Base-by-base conservation (phyloP, 768 basidiomycete genomes). In the Rubroboletus satanas region DNA sequence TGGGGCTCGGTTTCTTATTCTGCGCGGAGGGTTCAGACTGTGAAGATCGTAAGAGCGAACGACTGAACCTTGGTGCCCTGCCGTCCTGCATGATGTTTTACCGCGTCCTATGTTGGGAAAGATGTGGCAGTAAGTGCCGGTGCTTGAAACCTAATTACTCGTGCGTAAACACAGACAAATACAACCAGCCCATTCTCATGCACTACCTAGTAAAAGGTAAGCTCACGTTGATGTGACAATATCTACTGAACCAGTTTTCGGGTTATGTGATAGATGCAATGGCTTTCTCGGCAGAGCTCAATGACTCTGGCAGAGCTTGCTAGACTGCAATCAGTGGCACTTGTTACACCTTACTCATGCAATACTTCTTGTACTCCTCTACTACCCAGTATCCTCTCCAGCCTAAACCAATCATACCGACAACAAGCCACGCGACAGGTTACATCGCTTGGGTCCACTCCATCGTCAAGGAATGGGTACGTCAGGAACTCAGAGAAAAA, bases 1-100 rank as follows among this genome's bases (percentile, higher is more conserved):
- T 38, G 96, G 88, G 17, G 96, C 96, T 49, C 96, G 82, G 73
- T 98, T 98, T 81, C 96, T 95, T 60, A 98, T 93, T 54, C 90
- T 91, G 52, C 15, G 52, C n/a, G 26, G 62, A 43, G 59, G 51
- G 28, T 42, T 54, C 15, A 51, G 52, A 42, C 26, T 10, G 31
- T n/a, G 10, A 29, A 57, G 7, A 10, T 28, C 14, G 26, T 14
- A 5, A 37, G 26, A 54, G 10, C 33, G 62, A 68, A 26, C 7
- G 8, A 53, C 21, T n/a, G 44, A 68, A 89, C 88, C 85, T 80
- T 47, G 88, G 88, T 44, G 88, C 88, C 49, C 88, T 77, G 45
- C 88, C 88, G 80, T 90, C 88, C 69, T 89, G 87, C 87, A 89
- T 89, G 49, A 29, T 57, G 42, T 32, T 38, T 32, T 53, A 33